Base-by-base conservation (phyloP, 2,329 filamentous ascomycete species). In the Blastomyces parvus region DNA sequence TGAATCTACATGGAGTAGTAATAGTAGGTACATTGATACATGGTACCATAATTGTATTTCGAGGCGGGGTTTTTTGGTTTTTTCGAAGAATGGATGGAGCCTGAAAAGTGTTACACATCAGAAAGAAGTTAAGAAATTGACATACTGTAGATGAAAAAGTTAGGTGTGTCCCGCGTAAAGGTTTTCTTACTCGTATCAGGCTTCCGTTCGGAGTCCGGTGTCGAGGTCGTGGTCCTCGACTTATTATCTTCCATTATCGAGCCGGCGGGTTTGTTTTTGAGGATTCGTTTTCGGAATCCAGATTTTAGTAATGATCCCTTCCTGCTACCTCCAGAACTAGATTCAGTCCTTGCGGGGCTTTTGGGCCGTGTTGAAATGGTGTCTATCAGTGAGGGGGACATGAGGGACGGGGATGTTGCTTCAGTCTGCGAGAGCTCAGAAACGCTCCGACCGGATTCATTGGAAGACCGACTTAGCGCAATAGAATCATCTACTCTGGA, bases 1-100 rank as follows among this genome's bases (percentile, higher is more conserved):
- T 59, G 57, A n/a, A 30, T 33, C 42, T 59, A 59, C 17, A 59
- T 48, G 38, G 58, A 50, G 42, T 59, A 59, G 42, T 59, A 48
- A 48, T 46, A 59, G 48, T 48, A 59, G 40, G 42, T 50, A 42
- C 58, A 59, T 27, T 59, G 22, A 33, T 40, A 48, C 30, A 50
- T 13, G 6, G 58, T 42, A 59, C 25, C 40, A 42, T 46, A 48
- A 30, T 59, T 22, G 17, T 46, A 36, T 13, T 48, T 59, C 40
- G 44, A 13, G 40, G 7, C 19, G 17, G 40, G 4, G n/a, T 19
- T 50, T 25, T 19, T 50, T 25, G 42, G 7, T 36, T 46, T 22
- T 48, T 46, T 48, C 14, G 44, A 42, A 22, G 58, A 59, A 22
- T 36, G 58, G 17, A 59, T 8, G 42, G 58, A 59, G 44, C 42